phyloP scores from a whole-genome alignment of 495 filamentous ascomycete genomes.

The Trichocladium uniseriatum region DNA sequence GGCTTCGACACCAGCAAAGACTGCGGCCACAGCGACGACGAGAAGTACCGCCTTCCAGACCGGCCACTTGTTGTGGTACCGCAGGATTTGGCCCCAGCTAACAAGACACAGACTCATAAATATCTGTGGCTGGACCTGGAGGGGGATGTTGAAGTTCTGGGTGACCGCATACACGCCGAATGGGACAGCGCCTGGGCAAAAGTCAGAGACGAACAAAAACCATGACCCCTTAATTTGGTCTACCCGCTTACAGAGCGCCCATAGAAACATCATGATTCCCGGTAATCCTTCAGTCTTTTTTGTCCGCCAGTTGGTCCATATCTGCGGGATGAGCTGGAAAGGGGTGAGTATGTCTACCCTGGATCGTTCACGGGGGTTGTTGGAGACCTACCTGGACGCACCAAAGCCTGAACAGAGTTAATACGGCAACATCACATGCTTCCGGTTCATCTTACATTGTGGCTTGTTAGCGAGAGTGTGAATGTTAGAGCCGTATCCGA shows the following conservation, averaged over 20 bases:
- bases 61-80: constrained; percentile 49
- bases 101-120: constrained; percentile 57
- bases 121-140: constrained; percentile 66
- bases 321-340: constrained; percentile 38
- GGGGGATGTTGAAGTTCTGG: constrained; percentile 63
- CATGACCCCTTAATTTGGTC: no score
- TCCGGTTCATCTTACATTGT: constrained; percentile 11
- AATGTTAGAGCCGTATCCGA: not conserved
- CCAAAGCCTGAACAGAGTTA: constrained; percentile 29
- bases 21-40: constrained; percentile 29
- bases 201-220: not conserved
- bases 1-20: constrained; percentile 51
- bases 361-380: no score
- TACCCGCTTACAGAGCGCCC: constrained; percentile 50
- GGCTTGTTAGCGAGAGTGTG: not conserved
- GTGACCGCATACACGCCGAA: constrained; percentile 36
- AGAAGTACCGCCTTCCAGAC: constrained; percentile 40
- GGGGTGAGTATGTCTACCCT: not conserved
- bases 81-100: constrained; percentile 56
- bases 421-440: not conserved
- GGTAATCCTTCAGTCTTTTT: constrained; percentile 69
- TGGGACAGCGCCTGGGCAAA: constrained; percentile 34
- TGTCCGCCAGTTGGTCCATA: constrained; percentile 61
- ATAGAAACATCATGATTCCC: constrained; percentile 64
- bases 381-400: constrained; percentile 37